Evolutionary conservation across 306 rosid genomes (phyloP), one percentile per base, ranked within the genome.

Genomic region (Dicorynia guianensis): DNA sequence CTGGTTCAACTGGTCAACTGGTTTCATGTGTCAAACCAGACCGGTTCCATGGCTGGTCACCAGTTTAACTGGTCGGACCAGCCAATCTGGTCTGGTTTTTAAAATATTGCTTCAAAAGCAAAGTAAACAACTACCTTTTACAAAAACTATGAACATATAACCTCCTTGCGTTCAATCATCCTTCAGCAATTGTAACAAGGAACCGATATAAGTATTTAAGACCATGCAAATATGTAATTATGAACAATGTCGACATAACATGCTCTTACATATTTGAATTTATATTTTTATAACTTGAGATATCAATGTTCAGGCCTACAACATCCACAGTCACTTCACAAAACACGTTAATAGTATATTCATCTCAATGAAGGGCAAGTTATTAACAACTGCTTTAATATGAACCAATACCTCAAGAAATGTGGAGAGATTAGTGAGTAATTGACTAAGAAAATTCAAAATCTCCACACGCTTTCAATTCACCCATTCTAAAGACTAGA

Each of bases 81-180:
- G 30, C 30, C 30, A 1, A 25, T 25, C 30, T 25, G 30, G 30
- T 25, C 30, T 25, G 2, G 2, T 25, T 25, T 25, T 25, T 25
- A 25, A 25, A 25, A 25, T 2, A 25, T 25, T 25, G 30, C 19
- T 25, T 33, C 7, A 75, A 14, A 43, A 8, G 35, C 8, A 62
- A 39, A 18, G 39, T 4, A 62, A 18, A 44, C 4, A 77, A 79
- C 40, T 60, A 67, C 0, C 4, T 5, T 11, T 19, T 13, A 12
- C 7, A 44, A 19, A 18, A 43, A 19, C 20, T 65, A 39, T 46
- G n/a, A 46, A 43, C 34, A 67, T 44, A 53, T 36, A 33, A 11
- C 65, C 69, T 33, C 72, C 63, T 36, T 17, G 40, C 53, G 67
- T 61, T 19, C 69, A 46, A 19, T 19, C 44, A 40, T 40, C 30